phyloP scores from a whole-genome alignment of 306 rosid genomes.

The Rubus idaeus region DNA sequence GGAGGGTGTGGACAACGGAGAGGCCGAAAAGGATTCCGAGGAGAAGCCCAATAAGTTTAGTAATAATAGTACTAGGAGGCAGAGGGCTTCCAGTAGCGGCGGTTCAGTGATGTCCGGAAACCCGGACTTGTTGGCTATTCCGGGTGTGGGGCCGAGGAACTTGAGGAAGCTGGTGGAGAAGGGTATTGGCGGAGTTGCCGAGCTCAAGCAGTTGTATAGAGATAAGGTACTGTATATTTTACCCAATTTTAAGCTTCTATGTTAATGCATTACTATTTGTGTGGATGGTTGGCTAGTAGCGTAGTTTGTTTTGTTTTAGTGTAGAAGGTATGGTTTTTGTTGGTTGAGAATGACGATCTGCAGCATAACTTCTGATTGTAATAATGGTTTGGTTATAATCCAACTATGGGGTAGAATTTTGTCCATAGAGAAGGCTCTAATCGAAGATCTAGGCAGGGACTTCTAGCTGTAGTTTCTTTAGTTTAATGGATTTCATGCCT shows the following conservation, averaged over 20 bases:
- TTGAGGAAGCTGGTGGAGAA: conserved; percentile 77
- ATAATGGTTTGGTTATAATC: neutral
- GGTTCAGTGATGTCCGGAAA: conserved; percentile 36
- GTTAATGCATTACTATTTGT: neutral
- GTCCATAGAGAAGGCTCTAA: neutral
- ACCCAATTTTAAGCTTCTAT: neutral
- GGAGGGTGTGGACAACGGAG: conserved; percentile 11
- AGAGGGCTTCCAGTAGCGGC: conserved; percentile 38
- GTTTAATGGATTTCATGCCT: neutral
- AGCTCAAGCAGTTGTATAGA: conserved; percentile 83
- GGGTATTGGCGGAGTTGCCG: conserved; percentile 82
- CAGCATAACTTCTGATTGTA: neutral
- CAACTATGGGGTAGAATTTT: neutral
- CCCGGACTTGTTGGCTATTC: conserved; percentile 90
- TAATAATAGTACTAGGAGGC: conserved; percentile 35
- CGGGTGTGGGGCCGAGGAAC: conserved; percentile 94
- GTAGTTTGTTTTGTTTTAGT: neutral
- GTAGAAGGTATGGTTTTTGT: neutral
- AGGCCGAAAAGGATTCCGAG: conserved; percentile 22
- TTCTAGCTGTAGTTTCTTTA: neutral
- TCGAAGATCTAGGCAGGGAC: neutral
- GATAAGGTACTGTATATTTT: conserved; percentile 58
- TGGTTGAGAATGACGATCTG: neutral
- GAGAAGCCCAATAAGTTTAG: conserved; percentile 37
- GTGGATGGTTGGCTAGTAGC: neutral